A percentile compares a stretch with the other conserved stretches of the same genome.
phyloP scores from a whole-genome alignment of 371 early-diverging fungal species.

The Umbelopsis sp. region DNA sequence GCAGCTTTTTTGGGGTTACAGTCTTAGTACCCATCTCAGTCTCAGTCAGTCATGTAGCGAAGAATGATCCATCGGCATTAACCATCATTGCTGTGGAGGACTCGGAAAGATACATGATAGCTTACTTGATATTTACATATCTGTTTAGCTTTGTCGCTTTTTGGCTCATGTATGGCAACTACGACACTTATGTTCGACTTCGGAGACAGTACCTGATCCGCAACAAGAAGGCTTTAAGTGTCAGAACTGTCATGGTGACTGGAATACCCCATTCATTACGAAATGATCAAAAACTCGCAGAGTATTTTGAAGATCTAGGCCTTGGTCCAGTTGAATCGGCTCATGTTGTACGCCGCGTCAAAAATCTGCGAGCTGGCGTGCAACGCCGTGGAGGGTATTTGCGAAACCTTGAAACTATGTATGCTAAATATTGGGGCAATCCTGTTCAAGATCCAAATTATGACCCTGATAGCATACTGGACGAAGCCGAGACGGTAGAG shows the following conservation, averaged over 20 bases:
- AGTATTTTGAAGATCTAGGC: constrained; percentile 55
- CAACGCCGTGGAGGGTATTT: constrained; percentile 40
- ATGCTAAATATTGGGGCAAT: constrained; percentile 51
- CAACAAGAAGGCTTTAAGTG: constrained; percentile 39
- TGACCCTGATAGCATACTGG: constrained; percentile 46
- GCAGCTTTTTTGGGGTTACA: constrained; percentile 40
- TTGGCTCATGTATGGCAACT: constrained; percentile 54
- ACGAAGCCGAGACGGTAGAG: constrained; percentile 36
- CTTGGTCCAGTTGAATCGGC: constrained; percentile 57
- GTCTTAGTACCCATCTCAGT: constrained; percentile 44
- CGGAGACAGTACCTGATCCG: constrained; percentile 52
- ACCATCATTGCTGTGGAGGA: constrained; percentile 40
- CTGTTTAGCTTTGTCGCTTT: constrained; percentile 54
- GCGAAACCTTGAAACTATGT: constrained; percentile 42
- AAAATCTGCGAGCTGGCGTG: constrained; percentile 33
- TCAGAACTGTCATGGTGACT: constrained; percentile 60
- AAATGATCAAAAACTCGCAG: constrained; percentile 47
- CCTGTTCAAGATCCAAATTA: constrained; percentile 46
- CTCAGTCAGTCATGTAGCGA: constrained; percentile 20
- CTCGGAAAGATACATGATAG: constrained; percentile 43
- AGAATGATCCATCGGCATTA: constrained; percentile 23
- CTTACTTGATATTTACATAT: constrained; percentile 60
- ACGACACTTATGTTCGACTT: constrained; percentile 46
- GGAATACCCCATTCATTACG: constrained; percentile 52
- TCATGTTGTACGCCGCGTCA: constrained; percentile 58